These are phyloP conservation scores for Saccharomyces mikatae DNA, from an alignment of 805 yeast species.

Conservation along the genomic window DNA sequence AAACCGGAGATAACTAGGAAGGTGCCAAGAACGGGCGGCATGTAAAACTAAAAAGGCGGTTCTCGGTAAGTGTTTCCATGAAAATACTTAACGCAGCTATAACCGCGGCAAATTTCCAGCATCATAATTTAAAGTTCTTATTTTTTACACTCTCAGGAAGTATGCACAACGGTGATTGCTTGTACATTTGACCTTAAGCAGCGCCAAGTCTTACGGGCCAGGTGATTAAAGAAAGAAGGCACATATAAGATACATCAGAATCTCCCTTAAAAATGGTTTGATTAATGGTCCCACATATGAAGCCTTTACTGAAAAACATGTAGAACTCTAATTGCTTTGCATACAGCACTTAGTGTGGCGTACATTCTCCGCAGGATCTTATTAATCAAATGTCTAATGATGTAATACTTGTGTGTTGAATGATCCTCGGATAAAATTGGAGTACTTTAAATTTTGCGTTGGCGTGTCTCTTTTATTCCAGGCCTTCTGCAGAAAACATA, in stretches of 20 bases:
- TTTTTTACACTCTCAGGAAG: neutral
- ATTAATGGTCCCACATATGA: neutral
- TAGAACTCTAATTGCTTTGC: neutral
- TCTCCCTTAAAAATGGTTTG: neutral
- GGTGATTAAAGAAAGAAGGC: neutral
- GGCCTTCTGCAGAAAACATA: neutral
- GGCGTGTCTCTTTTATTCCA: neutral
- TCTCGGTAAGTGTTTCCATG: neutral
- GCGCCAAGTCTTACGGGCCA: neutral
- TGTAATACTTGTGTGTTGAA: neutral
- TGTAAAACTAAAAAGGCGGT: too few species aligned
- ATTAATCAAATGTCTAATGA: neutral
- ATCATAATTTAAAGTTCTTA: too few species aligned
- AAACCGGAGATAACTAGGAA: neutral
- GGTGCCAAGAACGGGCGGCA: neutral
- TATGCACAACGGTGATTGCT: neutral
- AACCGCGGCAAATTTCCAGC: neutral
- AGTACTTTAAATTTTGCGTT: neutral
- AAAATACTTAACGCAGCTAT: neutral
- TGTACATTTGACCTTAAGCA: neutral
- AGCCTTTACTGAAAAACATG: neutral
- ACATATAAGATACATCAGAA: neutral
- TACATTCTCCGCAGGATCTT: neutral
- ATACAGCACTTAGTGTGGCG: neutral
- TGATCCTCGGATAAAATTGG: neutral